A percentile compares a stretch with the other conserved stretches of the same genome.
Conservation (phyloP, 768 basidiomycete genomes). For the Rhizopogon rudus region DNA sequence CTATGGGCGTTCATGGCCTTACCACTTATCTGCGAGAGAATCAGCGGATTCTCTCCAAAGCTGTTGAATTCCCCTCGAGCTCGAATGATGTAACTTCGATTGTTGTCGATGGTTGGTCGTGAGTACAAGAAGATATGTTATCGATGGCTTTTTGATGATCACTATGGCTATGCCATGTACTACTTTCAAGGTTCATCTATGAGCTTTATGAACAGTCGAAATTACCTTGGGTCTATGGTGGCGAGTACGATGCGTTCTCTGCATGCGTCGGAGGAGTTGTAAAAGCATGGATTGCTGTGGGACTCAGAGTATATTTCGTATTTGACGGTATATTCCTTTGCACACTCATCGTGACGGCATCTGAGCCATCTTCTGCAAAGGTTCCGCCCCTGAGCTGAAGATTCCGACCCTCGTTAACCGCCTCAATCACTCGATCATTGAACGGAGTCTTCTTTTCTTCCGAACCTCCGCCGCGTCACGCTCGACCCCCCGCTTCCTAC, state of each 20-base stretch:
- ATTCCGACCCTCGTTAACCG: conserved; percentile 63
- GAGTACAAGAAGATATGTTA: conserved; percentile 33
- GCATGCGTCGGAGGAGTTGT: conserved; percentile 46
- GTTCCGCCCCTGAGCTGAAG: conserved; percentile 67
- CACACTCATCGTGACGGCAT: not conserved
- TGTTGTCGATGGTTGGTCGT: conserved; percentile 88
- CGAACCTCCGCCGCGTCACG: conserved; percentile 69
- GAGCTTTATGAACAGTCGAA: conserved; percentile 52
- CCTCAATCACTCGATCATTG: conserved; percentile 49
- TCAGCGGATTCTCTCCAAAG: conserved; percentile 33
- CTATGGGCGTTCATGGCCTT: conserved; percentile 50
- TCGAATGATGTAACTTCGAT: conserved; percentile 34
- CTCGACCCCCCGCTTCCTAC: conserved; percentile 58
- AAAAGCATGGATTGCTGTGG: conserved; percentile 63
- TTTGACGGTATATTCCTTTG: conserved; percentile 63
- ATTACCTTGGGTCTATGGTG: conserved; percentile 83
- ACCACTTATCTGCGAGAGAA: conserved; percentile 48
- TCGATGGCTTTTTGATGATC: conserved; percentile 7
- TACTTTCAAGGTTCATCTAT: conserved; percentile 63
- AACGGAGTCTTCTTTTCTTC: conserved; percentile 71
- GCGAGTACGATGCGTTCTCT: conserved; percentile 62
- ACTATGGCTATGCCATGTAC: conserved; percentile 2
- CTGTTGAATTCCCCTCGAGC: conserved; percentile 23
- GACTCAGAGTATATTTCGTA: conserved; percentile 65
- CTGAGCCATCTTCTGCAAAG: conserved; percentile 30